phyloP scores from a whole-genome alignment of 1,284 basidiomycete genomes.

The Pseudozyma hubeiensis region DNA sequence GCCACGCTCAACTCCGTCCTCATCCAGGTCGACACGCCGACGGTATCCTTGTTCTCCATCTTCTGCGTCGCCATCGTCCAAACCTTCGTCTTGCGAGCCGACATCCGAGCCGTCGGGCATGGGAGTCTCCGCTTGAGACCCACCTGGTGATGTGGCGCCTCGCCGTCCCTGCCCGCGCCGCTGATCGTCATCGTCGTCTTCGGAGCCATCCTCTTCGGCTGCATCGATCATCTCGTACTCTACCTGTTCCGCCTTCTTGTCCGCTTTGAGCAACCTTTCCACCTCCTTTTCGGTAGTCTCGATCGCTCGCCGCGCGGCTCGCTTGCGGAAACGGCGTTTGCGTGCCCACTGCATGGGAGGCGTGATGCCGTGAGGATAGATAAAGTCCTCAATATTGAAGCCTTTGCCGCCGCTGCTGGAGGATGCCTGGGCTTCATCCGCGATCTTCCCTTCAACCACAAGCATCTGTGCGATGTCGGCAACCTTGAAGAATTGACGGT shows the following conservation, averaged over 20 bases:
- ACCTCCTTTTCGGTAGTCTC: slow-evolving; percentile 98
- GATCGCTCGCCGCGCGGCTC: slow-evolving; percentile 88
- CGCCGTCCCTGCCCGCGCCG: slow-evolving; percentile 21
- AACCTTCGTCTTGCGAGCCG: slow-evolving; percentile 40
- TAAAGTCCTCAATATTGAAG: slow-evolving; percentile 93
- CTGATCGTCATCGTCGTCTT: slow-evolving; percentile 48
- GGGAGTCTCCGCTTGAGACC: slow-evolving; percentile 41
- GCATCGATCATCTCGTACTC: slow-evolving; percentile 64
- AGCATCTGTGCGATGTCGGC: slow-evolving; percentile 87
- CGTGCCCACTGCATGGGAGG: slow-evolving; percentile 91
- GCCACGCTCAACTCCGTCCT: slow-evolving; percentile 59
- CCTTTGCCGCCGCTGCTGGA: slow-evolving; percentile 76
- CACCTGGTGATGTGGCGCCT: slow-evolving; percentile 57
- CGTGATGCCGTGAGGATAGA: slow-evolving; percentile 96
- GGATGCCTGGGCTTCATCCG: slow-evolving; percentile 75
- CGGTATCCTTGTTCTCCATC: slow-evolving; percentile 15
- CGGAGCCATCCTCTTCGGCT: slow-evolving; percentile 61
- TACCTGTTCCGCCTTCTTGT: slow-evolving; percentile 82
- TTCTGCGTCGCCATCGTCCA: slow-evolving; percentile 34
- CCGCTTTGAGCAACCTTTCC: slow-evolving; percentile 87
- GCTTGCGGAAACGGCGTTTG: slow-evolving; percentile 91
- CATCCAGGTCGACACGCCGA: slow-evolving; percentile 69
- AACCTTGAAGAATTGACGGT: slow-evolving; percentile 93
- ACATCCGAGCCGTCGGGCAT: slow-evolving; percentile 31
- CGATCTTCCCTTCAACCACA: slow-evolving; percentile 58